Conservation (phyloP, 2,329 filamentous ascomycete genomes). For the Cladosporium sp. region DNA sequence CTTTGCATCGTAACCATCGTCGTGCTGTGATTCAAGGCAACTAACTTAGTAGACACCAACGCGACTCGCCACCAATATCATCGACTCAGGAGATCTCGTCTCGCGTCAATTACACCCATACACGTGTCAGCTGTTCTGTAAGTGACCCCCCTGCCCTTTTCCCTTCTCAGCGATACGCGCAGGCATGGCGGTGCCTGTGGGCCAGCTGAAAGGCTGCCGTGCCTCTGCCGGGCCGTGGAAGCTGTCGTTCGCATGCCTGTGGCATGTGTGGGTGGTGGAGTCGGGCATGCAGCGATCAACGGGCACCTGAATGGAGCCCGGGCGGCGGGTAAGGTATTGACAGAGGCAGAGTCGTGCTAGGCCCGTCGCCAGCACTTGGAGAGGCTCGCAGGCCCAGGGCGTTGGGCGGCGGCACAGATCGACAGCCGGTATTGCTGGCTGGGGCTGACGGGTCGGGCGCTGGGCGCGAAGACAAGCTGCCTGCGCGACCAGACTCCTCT, state of each 20-base stretch:
- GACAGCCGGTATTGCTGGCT: neutral
- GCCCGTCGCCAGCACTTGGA: neutral
- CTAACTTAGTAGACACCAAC: neutral
- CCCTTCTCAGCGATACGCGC: conserved; percentile 1
- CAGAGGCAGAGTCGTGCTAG: neutral
- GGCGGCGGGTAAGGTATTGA: neutral
- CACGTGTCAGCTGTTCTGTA: neutral
- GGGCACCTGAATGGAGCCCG: neutral
- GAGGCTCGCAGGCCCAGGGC: neutral
- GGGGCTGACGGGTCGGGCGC: neutral
- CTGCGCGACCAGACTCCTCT: conserved; percentile 2
- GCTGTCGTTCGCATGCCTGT: conserved; percentile 2
- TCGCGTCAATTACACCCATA: neutral
- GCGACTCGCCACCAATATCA: neutral
- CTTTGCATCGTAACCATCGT: neutral
- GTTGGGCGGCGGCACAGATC: neutral
- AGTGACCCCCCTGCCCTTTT: conserved; percentile 1
- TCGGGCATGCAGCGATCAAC: neutral
- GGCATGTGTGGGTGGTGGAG: neutral
- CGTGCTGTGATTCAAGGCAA: neutral
- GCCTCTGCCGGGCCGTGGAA: neutral
- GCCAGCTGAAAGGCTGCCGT: conserved; percentile 1
- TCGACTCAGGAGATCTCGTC: neutral
- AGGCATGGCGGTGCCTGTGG: neutral
- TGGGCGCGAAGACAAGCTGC: neutral